phyloP scores from a whole-genome alignment of 2,329 filamentous ascomycete species.

The Huntiella abstrusa region DNA sequence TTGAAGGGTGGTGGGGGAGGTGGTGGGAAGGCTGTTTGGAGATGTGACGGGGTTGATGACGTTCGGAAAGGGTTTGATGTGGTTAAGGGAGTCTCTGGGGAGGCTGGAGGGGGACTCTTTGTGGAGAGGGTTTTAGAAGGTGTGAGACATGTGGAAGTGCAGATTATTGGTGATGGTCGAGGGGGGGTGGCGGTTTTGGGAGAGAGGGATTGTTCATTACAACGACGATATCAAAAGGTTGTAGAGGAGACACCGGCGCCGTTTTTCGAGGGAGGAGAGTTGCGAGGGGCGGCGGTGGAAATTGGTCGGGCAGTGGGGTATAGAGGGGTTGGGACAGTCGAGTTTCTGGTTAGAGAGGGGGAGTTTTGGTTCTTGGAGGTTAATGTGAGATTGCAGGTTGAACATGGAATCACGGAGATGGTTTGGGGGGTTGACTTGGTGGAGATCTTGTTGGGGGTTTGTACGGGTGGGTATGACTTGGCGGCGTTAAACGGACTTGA shows the following conservation, averaged over 20 bases:
- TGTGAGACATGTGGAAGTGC: constrained; percentile 29
- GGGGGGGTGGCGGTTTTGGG: constrained; percentile 23
- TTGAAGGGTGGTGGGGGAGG: constrained; percentile 25
- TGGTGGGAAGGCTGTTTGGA: constrained; percentile 24
- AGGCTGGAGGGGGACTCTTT: constrained; percentile 23
- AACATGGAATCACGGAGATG: constrained; percentile 25
- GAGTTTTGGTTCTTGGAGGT: constrained; percentile 27
- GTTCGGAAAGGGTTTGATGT: constrained; percentile 8
- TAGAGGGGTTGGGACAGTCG: constrained; percentile 22
- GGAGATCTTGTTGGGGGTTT: constrained; percentile 15
- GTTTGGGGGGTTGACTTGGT: constrained; percentile 22
- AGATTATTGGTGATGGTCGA: constrained; percentile 27
- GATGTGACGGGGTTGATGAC: constrained; percentile 13
- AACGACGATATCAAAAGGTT: constrained; percentile 32
- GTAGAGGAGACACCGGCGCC: constrained; percentile 24
- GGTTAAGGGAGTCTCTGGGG: constrained; percentile 16
- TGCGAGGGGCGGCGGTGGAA: constrained; percentile 17
- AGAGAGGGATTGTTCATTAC: constrained; percentile 32
- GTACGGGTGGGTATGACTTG: constrained; percentile 27
- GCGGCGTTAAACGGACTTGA: constrained; percentile 7
- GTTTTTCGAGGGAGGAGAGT: constrained; percentile 17
- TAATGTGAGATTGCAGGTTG: constrained; percentile 26
- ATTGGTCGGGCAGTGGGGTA: constrained; percentile 19
- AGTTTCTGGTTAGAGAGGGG: constrained; percentile 20
- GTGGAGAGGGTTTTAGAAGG: constrained; percentile 24